Conservation (phyloP, 352 stramenopile species). For the Halophytophthora batemanensis region DNA sequence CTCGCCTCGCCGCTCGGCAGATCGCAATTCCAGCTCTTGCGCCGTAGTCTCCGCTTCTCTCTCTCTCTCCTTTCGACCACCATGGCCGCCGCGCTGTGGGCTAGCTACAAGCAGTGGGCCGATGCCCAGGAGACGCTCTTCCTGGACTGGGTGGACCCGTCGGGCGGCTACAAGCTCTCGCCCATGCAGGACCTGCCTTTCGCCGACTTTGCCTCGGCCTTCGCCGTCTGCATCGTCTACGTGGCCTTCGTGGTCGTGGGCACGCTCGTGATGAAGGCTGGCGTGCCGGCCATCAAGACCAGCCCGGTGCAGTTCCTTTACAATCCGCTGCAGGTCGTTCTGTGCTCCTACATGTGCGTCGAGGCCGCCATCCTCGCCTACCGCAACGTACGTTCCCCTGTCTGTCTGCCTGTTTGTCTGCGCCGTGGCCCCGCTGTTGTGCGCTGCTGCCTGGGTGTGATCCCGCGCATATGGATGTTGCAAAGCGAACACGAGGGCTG, state of each 20-base stretch:
- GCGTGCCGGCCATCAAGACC: constrained; percentile 48
- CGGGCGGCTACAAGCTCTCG: constrained; percentile 52
- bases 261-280: constrained; percentile 53
- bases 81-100: too few relatives aligned
- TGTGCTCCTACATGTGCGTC: constrained; percentile 93
- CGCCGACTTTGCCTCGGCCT: constrained; percentile 56
- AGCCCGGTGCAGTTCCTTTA: constrained; percentile 91
- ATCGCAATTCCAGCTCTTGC: too few relatives aligned
- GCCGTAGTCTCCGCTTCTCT: too few relatives aligned
- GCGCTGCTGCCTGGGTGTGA: too few relatives aligned
- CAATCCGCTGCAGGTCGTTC: constrained; percentile 93
- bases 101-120: constrained; percentile 57
- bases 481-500: too few relatives aligned
- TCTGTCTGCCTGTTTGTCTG: neutral
- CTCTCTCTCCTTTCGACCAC: too few relatives aligned
- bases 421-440: too few relatives aligned
- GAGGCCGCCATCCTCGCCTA: constrained; percentile 88
- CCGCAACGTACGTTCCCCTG: constrained; percentile 44
- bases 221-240: constrained; percentile 61
- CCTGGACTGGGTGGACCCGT: constrained; percentile 56
- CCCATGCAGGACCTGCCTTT: constrained; percentile 66
- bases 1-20: too few relatives aligned
- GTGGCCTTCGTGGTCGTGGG: constrained; percentile 66
- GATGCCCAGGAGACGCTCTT: constrained; percentile 44
- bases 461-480: too few relatives aligned